phyloP scores from a whole-genome alignment of 1,284 basidiomycete species.

The Malassezia dermatis region DNA sequence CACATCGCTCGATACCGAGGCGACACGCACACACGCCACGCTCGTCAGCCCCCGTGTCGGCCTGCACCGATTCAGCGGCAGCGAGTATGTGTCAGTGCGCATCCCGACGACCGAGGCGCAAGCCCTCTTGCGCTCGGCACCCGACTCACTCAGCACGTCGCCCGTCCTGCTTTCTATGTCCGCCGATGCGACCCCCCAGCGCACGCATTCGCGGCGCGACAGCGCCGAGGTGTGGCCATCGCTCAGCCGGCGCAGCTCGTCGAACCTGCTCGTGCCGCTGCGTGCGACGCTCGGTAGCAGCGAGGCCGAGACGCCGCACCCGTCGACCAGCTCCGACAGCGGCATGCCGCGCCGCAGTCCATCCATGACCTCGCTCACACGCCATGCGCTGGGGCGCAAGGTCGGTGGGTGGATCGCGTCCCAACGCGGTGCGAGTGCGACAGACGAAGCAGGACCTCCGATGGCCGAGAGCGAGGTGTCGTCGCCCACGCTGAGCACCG shows the following conservation, averaged over 20 bases:
- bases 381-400: neutral
- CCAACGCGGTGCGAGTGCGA: neutral
- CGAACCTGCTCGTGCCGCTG: neutral
- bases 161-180: neutral
- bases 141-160: neutral
- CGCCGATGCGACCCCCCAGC: neutral
- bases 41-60: slow-evolving; percentile 5
- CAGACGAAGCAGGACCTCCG: neutral
- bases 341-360: neutral
- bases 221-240: neutral
- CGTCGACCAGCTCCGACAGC: neutral
- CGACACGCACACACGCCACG: neutral
- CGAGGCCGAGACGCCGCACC: neutral
- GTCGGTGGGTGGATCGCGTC: neutral
- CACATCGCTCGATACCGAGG: slow-evolving; percentile 19
- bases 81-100: slow-evolving; percentile 11
- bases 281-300: neutral
- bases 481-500: neutral
- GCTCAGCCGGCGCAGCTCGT: slow-evolving; percentile 1
- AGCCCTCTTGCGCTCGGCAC: neutral
- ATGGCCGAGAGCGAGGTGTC: neutral
- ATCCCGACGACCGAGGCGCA: neutral
- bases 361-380: neutral
- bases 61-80: slow-evolving; percentile 7
- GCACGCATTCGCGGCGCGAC: neutral